phyloP scores from a whole-genome alignment of 495 filamentous ascomycete genomes.

The Neurospora terricola region DNA sequence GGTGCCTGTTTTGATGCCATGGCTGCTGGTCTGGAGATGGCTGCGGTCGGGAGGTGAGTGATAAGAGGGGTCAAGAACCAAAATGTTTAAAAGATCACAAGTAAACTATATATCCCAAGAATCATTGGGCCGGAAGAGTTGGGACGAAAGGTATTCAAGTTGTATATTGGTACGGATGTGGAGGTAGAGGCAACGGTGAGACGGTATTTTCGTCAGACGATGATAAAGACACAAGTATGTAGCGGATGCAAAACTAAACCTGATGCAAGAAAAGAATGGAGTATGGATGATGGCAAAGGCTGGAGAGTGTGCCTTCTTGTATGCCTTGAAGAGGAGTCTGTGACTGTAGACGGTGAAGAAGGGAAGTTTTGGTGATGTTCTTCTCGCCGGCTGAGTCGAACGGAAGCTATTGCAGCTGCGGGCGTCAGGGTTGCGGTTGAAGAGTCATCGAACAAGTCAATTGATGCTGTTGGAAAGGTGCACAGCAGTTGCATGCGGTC shows the following conservation, averaged over 20 bases:
- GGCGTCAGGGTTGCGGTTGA: not conserved
- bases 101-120: slow-evolving; percentile 4
- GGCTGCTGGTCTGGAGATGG: slow-evolving; percentile 32
- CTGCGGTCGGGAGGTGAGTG: slow-evolving; percentile 1
- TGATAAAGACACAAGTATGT: not conserved
- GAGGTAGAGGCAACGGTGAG: not conserved
- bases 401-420: not conserved
- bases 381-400: slow-evolving; percentile 25
- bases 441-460: not conserved
- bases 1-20: slow-evolving; percentile 50
- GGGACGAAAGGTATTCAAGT: not conserved
- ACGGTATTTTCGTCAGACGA: not conserved
- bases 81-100: not conserved
- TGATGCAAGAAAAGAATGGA: not conserved
- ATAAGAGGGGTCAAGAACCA: not conserved
- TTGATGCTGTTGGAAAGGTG: not conserved
- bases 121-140: slow-evolving; percentile 7
- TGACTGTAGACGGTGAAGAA: not conserved
- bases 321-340: not conserved
- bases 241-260: not conserved
- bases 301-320: not conserved
- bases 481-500: not conserved
- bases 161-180: not conserved
- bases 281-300: not conserved
- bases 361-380: not conserved